These are phyloP conservation scores for Kwoniella heveanensis DNA, from an alignment of 768 basidiomycete species.

Conservation along the genomic window DNA sequence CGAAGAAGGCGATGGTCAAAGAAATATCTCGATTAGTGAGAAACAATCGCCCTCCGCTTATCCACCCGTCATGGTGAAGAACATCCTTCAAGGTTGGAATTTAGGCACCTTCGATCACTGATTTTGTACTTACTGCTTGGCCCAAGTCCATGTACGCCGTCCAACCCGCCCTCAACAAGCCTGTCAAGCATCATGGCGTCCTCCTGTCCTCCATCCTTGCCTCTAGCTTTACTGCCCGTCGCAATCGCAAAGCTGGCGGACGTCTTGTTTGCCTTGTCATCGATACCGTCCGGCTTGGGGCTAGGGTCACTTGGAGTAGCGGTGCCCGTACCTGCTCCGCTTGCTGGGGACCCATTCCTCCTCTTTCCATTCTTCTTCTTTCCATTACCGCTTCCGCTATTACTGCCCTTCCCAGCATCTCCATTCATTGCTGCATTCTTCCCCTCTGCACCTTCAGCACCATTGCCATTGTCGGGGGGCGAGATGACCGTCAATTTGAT, in stretches of 20 bases:
- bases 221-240: too few species aligned
- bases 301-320: background rate
- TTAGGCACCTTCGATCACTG: too few species aligned
- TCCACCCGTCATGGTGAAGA: too few species aligned
- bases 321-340: background rate
- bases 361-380: slow-evolving; percentile 29
- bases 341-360: slow-evolving; percentile 21
- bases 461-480: slow-evolving; percentile 26
- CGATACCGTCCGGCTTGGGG: background rate
- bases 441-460: background rate
- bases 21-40: too few species aligned
- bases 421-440: background rate
- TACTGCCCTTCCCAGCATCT: background rate
- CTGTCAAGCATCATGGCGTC: slow-evolving; percentile 55
- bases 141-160: slow-evolving; percentile 42
- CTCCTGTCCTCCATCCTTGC: slow-evolving; percentile 3
- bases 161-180: slow-evolving; percentile 45
- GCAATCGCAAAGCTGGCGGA: too few species aligned
- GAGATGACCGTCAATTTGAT: slow-evolving; percentile 21
- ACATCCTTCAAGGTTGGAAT: too few species aligned
- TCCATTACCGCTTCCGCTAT: slow-evolving; percentile 63
- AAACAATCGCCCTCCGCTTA: too few species aligned
- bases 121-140: slow-evolving; percentile 36
- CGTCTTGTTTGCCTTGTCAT: background rate
- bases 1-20: too few species aligned